Percentiles rank a stretch among this genome's conserved stretches.
phyloP scores from a whole-genome alignment of 2,329 filamentous ascomycete genomes.

The Ophiostoma sp. region DNA sequence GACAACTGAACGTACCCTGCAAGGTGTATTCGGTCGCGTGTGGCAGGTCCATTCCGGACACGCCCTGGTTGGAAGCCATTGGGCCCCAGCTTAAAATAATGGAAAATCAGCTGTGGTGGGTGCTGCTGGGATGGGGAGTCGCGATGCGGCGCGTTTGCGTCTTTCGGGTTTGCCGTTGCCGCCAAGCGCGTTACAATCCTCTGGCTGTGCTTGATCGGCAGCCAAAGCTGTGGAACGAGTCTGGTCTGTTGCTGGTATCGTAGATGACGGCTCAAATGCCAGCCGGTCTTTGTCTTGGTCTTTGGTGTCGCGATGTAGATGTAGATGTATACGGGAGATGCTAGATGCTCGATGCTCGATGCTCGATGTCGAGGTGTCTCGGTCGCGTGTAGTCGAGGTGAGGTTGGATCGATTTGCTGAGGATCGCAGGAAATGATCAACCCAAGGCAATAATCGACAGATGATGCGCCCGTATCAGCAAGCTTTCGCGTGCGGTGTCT shows the following conservation, averaged over 20 bases:
- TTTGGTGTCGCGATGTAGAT: neutral
- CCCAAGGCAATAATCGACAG: too few species aligned
- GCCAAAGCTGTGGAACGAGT: neutral
- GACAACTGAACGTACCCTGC: slow-evolving; percentile 40
- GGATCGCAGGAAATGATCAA: neutral
- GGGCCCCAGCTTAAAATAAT: slow-evolving; percentile 28
- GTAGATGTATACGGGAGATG: neutral
- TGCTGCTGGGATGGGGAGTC: neutral
- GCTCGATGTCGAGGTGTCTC: neutral
- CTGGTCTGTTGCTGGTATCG: neutral
- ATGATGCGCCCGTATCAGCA: neutral
- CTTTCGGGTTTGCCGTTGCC: neutral
- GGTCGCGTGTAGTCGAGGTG: neutral
- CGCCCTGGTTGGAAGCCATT: slow-evolving; percentile 41
- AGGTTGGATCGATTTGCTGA: neutral
- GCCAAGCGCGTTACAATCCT: neutral
- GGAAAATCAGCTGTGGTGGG: neutral
- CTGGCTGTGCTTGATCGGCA: neutral
- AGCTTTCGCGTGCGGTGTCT: neutral
- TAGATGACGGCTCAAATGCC: neutral
- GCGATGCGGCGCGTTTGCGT: neutral
- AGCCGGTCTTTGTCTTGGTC: neutral
- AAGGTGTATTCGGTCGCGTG: slow-evolving; percentile 59
- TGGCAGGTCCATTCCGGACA: slow-evolving; percentile 42
- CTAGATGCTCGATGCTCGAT: neutral